These are phyloP conservation scores for Taiozyma sp. DNA, from an alignment of 1,139 yeast species.

Conservation along the genomic window DNA sequence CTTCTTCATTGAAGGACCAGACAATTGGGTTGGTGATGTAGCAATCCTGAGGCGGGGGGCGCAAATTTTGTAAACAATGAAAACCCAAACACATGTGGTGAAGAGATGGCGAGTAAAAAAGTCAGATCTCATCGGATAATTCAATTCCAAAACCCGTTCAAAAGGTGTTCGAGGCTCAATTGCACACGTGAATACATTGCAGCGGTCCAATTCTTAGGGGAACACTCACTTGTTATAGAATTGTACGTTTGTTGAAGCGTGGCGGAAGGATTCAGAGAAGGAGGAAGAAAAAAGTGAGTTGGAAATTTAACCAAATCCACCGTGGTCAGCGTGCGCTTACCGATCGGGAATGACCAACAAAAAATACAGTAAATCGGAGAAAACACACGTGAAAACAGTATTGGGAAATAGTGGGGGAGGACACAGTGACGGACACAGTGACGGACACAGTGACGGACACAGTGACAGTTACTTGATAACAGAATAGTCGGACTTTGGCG, in stretches of 20 bases:
- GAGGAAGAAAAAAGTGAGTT: not conserved
- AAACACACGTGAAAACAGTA: not conserved
- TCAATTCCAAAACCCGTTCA: not conserved
- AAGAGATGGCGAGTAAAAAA: not conserved
- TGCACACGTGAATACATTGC: not conserved
- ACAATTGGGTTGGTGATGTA: not conserved
- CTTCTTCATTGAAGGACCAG: not conserved
- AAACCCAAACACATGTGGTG: not conserved
- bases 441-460: not conserved
- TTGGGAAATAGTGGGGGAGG: not conserved
- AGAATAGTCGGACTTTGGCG: not conserved
- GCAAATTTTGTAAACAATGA: not conserved
- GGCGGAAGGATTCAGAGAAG: not conserved
- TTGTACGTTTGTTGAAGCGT: not conserved
- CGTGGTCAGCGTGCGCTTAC: not conserved
- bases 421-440: not conserved
- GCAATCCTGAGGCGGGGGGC: not conserved
- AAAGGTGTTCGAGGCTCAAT: not conserved
- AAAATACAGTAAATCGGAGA: not conserved
- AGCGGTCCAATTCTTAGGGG: not conserved
- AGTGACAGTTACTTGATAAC: no score
- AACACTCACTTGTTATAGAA: not conserved
- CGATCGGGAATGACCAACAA: not conserved
- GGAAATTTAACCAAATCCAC: not conserved
- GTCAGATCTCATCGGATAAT: not conserved